Evolutionary conservation across 2,329 filamentous ascomycete species (phyloP).

Genomic region (Sporothrix euskadiensis): DNA sequence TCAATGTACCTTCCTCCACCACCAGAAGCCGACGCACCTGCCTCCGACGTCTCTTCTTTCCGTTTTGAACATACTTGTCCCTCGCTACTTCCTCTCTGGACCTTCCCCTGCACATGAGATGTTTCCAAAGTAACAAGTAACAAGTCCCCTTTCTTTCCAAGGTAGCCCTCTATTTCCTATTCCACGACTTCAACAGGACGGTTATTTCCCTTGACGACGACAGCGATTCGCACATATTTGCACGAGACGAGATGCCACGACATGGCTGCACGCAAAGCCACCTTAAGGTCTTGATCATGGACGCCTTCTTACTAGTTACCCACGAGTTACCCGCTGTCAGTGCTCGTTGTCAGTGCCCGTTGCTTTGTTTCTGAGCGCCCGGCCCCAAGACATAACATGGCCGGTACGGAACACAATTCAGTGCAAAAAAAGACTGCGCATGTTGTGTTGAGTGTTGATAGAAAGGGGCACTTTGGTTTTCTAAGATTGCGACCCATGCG

Average conservation of each 20-base stretch:
- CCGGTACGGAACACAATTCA: not conserved
- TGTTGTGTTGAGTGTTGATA: not conserved
- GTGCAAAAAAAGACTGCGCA: not conserved
- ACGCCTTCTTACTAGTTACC: not conserved
- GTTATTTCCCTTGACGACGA: not conserved
- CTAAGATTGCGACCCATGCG: constrained; percentile 1
- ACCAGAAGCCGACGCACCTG: too few relatives aligned
- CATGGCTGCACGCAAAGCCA: not conserved
- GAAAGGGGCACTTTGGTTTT: not conserved
- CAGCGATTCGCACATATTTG: not conserved
- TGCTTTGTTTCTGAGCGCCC: not conserved
- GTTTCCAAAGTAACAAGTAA: not conserved
- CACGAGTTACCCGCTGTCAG: not conserved
- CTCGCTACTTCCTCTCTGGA: not conserved
- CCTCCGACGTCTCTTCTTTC: not conserved
- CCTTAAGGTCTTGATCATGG: not conserved
- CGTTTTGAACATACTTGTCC: not conserved
- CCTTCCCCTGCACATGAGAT: not conserved
- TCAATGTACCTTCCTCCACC: not conserved
- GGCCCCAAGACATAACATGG: not conserved
- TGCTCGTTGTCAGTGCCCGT: not conserved
- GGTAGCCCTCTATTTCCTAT: not conserved
- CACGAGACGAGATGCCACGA: not conserved
- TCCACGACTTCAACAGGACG: not conserved
- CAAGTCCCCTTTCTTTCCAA: not conserved